Conservation (phyloP, 2,329 filamentous ascomycete genomes). For the Aspergillus luchuensis region DNA sequence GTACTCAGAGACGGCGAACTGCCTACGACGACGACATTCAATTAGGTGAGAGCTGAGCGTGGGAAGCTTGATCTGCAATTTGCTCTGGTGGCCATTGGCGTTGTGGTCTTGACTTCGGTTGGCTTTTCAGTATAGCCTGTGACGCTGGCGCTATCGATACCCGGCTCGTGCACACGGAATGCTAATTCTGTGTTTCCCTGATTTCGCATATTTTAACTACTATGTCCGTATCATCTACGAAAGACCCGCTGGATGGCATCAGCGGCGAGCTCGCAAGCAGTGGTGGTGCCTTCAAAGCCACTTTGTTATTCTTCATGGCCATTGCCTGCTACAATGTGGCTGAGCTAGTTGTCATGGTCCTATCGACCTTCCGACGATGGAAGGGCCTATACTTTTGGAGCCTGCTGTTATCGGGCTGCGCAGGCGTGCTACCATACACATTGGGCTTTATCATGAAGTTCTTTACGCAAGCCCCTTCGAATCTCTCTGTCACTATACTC, state of each 20-base stretch:
- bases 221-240: slow-evolving; percentile 10
- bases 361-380: slow-evolving; percentile 43
- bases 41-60: not conserved
- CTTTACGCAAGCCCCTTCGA: slow-evolving; percentile 34
- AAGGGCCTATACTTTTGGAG: slow-evolving; percentile 49
- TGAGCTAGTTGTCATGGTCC: slow-evolving; percentile 45
- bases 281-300: slow-evolving; percentile 25
- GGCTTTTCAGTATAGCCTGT: not conserved
- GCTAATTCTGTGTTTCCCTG: not conserved
- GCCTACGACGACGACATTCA: not conserved
- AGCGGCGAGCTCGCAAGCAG: slow-evolving; percentile 31
- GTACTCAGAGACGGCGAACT: not conserved
- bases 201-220: not conserved
- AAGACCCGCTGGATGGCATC: slow-evolving; percentile 34
- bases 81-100: not conserved
- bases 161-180: not conserved
- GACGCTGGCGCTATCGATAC: not conserved
- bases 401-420: slow-evolving; percentile 36
- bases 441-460: slow-evolving; percentile 49
- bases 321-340: slow-evolving; percentile 53
- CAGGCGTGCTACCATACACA: slow-evolving; percentile 42
- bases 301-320: slow-evolving; percentile 35
- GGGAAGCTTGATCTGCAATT: not conserved
- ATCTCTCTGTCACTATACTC: slow-evolving; percentile 45
- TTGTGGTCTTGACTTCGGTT: not conserved